Conservation (phyloP, 805 yeast genomes). For the Maudiozyma barnettii region DNA sequence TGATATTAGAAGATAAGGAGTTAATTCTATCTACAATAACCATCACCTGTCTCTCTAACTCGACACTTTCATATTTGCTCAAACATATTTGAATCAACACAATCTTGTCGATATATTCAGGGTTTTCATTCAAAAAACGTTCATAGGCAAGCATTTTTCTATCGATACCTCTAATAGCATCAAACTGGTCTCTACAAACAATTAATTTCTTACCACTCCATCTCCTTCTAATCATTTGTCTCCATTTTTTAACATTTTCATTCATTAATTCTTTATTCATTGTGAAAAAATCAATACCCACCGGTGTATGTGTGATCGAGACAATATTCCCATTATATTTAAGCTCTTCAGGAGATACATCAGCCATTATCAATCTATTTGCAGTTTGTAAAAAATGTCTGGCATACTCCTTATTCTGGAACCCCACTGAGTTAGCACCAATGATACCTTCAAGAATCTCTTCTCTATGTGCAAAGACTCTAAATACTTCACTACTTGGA, state of each 20-base stretch:
- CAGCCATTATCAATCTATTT: constrained; percentile 73
- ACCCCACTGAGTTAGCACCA: constrained; percentile 80
- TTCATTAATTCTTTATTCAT: constrained; percentile 39
- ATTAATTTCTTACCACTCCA: constrained; percentile 66
- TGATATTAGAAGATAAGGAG: constrained; percentile 59
- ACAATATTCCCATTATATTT: constrained; percentile 50
- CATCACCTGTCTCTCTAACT: constrained; percentile 64
- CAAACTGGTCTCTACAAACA: constrained; percentile 83
- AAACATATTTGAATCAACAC: constrained; percentile 78
- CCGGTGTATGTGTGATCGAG: constrained; percentile 51
- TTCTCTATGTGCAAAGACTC: constrained; percentile 85
- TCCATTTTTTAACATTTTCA: constrained; percentile 54
- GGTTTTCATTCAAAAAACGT: constrained; percentile 59
- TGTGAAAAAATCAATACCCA: constrained; percentile 67
- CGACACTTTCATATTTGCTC: constrained; percentile 47
- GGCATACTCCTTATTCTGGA: constrained; percentile 89
- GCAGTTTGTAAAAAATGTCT: constrained; percentile 91
- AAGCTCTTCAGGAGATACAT: constrained; percentile 49
- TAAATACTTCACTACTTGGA: constrained; percentile 90
- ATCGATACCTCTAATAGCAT: constrained; percentile 76
- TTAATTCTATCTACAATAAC: constrained; percentile 80
- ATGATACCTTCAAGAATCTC: constrained; percentile 69
- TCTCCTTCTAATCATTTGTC: constrained; percentile 58
- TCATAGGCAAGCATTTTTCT: constrained; percentile 86
- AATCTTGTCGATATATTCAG: constrained; percentile 56